Percentiles rank a stretch among this genome's conserved stretches.
phyloP scores from a whole-genome alignment of 108 stramenopile species.

The Cyclotella sp. region DNA sequence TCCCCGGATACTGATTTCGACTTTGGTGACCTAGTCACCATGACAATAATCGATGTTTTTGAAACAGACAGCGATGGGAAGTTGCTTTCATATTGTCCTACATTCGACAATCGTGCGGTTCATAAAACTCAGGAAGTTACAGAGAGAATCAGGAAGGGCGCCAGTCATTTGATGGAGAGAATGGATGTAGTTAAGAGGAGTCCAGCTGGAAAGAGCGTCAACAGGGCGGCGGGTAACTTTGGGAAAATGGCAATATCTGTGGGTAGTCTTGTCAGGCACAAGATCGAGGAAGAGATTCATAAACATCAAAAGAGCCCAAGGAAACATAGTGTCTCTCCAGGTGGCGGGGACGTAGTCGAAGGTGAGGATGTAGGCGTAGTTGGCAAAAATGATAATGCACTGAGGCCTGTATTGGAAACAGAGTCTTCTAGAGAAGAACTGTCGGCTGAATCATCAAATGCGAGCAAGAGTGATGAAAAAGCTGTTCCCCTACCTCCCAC shows the following conservation, averaged over 20 bases:
- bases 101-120: constrained; percentile 87
- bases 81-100: constrained; percentile 86
- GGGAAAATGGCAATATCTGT: constrained; percentile 44
- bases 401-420: not conserved
- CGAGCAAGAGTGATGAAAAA: not conserved
- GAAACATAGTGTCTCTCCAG: not conserved
- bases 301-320: constrained; percentile 25
- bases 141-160: constrained; percentile 74
- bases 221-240: constrained; percentile 50
- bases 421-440: not conserved
- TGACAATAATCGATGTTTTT: constrained; percentile 93
- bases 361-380: not conserved
- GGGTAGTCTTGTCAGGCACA: constrained; percentile 37
- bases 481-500: not conserved
- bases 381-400: not conserved
- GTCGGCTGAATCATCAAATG: not conserved
- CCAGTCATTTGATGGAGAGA: constrained; percentile 55
- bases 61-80: constrained; percentile 87
- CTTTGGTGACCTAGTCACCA: constrained; percentile 82
- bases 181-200: constrained; percentile 65
- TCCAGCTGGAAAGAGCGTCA: constrained; percentile 69
- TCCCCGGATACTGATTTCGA: constrained; percentile 58
- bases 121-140: constrained; percentile 78
- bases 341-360: not conserved
- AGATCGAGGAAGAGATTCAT: constrained; percentile 49